phyloP scores from a whole-genome alignment of 768 basidiomycete species.

The Collybiopsis confluens region DNA sequence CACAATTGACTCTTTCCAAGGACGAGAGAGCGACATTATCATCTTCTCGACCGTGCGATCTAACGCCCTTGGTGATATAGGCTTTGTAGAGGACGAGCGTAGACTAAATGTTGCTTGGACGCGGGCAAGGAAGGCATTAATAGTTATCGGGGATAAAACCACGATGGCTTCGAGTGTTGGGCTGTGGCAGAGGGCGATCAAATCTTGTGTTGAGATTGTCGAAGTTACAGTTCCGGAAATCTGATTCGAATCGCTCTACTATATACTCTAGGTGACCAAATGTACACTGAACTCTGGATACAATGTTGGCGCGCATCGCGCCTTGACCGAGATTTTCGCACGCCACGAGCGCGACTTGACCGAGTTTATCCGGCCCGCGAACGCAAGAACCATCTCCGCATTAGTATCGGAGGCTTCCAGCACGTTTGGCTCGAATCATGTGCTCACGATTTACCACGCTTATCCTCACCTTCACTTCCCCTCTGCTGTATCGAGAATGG shows the following conservation, averaged over 20 bases:
- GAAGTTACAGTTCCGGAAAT: neutral
- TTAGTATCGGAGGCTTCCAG: no score
- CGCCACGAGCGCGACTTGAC: no score
- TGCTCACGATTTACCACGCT: no score
- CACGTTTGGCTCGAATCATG: no score
- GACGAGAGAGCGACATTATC: constrained; percentile 63
- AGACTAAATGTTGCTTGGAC: constrained; percentile 73
- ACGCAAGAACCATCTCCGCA: no score
- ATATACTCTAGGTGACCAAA: no score
- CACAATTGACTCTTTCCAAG: constrained; percentile 65
- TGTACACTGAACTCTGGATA: no score
- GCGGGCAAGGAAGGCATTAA: constrained; percentile 49
- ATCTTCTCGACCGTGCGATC: constrained; percentile 63
- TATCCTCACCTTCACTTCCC: no score
- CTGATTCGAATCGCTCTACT: no score
- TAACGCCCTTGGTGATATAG: constrained; percentile 56
- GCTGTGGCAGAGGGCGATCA: constrained; percentile 52
- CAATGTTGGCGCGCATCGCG: no score
- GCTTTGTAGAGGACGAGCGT: constrained; percentile 59
- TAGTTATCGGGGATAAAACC: constrained; percentile 53
- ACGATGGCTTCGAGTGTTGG: constrained; percentile 40
- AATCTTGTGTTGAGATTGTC: constrained; percentile 29
- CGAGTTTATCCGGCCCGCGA: no score
- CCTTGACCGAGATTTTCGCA: no score
- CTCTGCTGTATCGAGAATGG: constrained; percentile 4